Percentiles rank a stretch among this genome's conserved stretches.
phyloP scores from a whole-genome alignment of 306 rosid genomes.

The Lathyrus aphaca region DNA sequence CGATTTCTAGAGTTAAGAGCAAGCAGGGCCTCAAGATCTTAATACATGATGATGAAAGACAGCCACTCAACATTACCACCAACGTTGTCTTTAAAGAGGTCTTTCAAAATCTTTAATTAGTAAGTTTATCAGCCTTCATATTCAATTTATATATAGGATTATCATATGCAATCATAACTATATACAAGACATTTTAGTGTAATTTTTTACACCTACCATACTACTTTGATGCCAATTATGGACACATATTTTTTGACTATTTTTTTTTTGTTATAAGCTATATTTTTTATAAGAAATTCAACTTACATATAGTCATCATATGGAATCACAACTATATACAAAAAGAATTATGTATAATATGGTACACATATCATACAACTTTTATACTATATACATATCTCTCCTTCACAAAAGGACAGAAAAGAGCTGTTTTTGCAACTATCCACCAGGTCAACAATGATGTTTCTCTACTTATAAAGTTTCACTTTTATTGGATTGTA shows the following conservation, averaged over 20 bases:
- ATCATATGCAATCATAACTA: background rate
- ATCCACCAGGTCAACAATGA: background rate
- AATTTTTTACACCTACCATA: background rate
- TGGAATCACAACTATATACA: too few relatives aligned
- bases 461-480: too few relatives aligned
- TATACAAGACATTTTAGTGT: background rate
- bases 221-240: background rate
- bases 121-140: background rate
- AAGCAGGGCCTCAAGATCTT: constrained; percentile 16
- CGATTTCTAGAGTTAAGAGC: constrained; percentile 6
- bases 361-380: background rate
- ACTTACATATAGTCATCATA: too few relatives aligned
- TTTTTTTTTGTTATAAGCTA: too few relatives aligned
- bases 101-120: constrained; percentile 8
- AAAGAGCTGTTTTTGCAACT: background rate
- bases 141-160: background rate
- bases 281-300: too few relatives aligned
- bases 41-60: constrained; percentile 14
- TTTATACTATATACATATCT: background rate
- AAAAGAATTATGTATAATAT: too few relatives aligned
- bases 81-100: constrained; percentile 17
- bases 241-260: background rate
- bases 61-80: background rate
- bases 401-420: background rate
- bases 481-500: background rate